Conservation (phyloP, 192 early-diverging fungal genomes). For the Coemansia sp. region DNA sequence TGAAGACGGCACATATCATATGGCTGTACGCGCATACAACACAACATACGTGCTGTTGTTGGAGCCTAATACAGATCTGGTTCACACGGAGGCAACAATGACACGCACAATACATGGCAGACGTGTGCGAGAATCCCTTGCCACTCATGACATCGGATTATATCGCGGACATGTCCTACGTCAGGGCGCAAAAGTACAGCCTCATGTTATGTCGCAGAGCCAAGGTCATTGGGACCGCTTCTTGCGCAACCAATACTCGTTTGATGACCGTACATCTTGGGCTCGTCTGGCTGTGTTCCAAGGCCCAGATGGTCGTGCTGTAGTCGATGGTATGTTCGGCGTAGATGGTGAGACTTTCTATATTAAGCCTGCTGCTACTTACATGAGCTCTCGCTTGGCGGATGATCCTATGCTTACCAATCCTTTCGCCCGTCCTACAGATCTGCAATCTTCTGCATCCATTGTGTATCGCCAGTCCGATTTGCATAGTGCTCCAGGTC, state of each 20-base stretch:
- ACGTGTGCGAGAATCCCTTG: slow-evolving; percentile 12
- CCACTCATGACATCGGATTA: slow-evolving; percentile 51
- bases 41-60: slow-evolving; percentile 64
- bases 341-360: slow-evolving; percentile 58
- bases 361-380: slow-evolving; percentile 58
- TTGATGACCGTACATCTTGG: slow-evolving; percentile 51
- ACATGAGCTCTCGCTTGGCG: slow-evolving; percentile 54
- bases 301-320: slow-evolving; percentile 28
- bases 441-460: slow-evolving; percentile 40
- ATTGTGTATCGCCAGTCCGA: slow-evolving; percentile 68
- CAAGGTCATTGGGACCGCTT: slow-evolving; percentile 33
- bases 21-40: slow-evolving; percentile 63
- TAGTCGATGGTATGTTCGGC: slow-evolving; percentile 62
- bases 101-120: slow-evolving; percentile 16
- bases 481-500: slow-evolving; percentile 17
- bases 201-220: slow-evolving; percentile 22
- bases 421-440: slow-evolving; percentile 18
- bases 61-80: slow-evolving; percentile 66
- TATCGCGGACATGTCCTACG: slow-evolving; percentile 58
- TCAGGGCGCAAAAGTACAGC: slow-evolving; percentile 16
- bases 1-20: slow-evolving; percentile 56
- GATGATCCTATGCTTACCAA: slow-evolving; percentile 54
- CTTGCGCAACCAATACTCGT: slow-evolving; percentile 31
- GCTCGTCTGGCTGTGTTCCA: slow-evolving; percentile 55
- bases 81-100: slow-evolving; percentile 62